A percentile compares a stretch with the other conserved stretches of the same genome.
These are phyloP conservation scores for Starmerella scarabaei DNA, from an alignment of 805 yeast genomes.

Conservation along the genomic window DNA sequence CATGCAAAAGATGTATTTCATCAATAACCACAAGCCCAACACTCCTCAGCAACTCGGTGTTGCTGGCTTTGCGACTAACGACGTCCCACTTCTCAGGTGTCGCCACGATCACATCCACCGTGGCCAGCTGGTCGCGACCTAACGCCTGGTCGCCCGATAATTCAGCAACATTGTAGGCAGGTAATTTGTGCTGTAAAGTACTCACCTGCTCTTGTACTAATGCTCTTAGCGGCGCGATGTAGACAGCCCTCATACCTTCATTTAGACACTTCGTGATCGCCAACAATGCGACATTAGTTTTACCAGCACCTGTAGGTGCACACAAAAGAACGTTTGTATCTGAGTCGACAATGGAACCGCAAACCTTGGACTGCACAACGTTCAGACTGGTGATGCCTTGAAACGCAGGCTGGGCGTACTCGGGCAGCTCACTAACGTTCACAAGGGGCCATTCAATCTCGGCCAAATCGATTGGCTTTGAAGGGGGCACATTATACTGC, in stretches of 20 bases:
- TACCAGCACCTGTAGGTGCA: slow-evolving; percentile 99
- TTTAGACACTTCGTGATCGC: slow-evolving; percentile 53
- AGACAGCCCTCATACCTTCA: slow-evolving; percentile 61
- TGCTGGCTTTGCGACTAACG: slow-evolving; percentile 68
- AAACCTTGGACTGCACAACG: slow-evolving; percentile 71
- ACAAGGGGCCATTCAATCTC: slow-evolving; percentile 27
- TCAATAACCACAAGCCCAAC: slow-evolving; percentile 71
- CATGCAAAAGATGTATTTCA: slow-evolving; percentile 86
- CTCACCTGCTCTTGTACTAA: slow-evolving; percentile 89
- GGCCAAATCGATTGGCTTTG: slow-evolving; percentile 25
- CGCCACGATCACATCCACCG: slow-evolving; percentile 74
- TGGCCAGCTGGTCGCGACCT: slow-evolving; percentile 58
- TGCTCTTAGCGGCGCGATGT: slow-evolving; percentile 88
- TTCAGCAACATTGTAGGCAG: slow-evolving; percentile 58
- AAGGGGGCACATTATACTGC: slow-evolving; percentile 86
- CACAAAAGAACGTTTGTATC: slow-evolving; percentile 70
- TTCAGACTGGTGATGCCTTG: slow-evolving; percentile 58
- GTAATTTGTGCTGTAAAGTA: slow-evolving; percentile 62
- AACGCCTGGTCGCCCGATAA: slow-evolving; percentile 81
- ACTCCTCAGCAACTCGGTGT: slow-evolving; percentile 46
- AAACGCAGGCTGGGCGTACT: slow-evolving; percentile 71
- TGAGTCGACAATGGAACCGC: slow-evolving; percentile 57
- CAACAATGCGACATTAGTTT: slow-evolving; percentile 90
- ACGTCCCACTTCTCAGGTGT: slow-evolving; percentile 99
- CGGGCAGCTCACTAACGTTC: slow-evolving; percentile 51